phyloP scores from a whole-genome alignment of 2,329 filamentous ascomycete genomes.

The Penicillium concentricum region DNA sequence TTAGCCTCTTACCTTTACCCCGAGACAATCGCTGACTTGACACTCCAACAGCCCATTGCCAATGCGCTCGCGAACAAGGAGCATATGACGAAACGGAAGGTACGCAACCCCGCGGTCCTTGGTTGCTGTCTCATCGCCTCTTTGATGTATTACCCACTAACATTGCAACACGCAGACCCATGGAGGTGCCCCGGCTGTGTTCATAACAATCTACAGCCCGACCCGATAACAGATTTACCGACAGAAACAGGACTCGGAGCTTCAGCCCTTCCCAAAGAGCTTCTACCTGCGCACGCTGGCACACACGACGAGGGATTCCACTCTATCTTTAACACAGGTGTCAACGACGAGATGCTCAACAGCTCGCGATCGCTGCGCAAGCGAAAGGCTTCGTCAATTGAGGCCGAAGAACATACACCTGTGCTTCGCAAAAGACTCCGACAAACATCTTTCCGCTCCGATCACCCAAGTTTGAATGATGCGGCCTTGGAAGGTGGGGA shows the following conservation, averaged over 20 bases:
- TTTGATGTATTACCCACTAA: constrained; percentile 26
- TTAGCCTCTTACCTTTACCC: constrained; percentile 28
- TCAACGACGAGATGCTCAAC: constrained; percentile 71
- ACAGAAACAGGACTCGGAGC: constrained; percentile 56
- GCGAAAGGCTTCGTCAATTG: constrained; percentile 74
- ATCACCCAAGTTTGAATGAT: constrained; percentile 23
- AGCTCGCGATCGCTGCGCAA: constrained; percentile 77
- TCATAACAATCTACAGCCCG: constrained; percentile 40
- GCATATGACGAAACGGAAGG: constrained; percentile 63
- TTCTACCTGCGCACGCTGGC: constrained; percentile 68
- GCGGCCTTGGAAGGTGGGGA: constrained; percentile 21
- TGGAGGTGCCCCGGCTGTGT: constrained; percentile 65
- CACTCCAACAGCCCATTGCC: constrained; percentile 72
- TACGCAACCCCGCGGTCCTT: constrained; percentile 38
- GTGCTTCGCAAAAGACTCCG: constrained; percentile 51
- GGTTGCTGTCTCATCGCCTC: background rate
- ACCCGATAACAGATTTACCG: constrained; percentile 22
- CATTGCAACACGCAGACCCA: constrained; percentile 51
- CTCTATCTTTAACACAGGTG: constrained; percentile 71
- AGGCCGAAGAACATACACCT: constrained; percentile 50
- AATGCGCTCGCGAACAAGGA: constrained; percentile 76
- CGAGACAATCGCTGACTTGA: constrained; percentile 39
- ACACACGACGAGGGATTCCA: constrained; percentile 67
- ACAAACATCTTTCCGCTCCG: constrained; percentile 30
- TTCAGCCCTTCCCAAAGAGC: constrained; percentile 67